Conservation (phyloP, 805 yeast species). For the Hagleromyces aurorensis region DNA sequence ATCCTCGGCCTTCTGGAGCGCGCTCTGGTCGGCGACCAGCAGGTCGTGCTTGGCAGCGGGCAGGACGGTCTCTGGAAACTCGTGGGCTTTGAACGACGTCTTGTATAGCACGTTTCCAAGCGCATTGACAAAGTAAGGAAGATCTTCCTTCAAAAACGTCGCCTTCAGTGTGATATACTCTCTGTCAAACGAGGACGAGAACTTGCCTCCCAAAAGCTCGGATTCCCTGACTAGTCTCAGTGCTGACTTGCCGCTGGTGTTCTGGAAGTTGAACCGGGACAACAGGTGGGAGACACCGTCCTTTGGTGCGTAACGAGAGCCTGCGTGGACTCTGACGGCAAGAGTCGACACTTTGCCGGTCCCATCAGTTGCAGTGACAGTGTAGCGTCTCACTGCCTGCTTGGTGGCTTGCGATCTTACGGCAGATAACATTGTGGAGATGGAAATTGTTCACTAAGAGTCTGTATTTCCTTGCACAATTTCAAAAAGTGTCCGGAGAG, state of each 20-base stretch:
- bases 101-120: conserved; percentile 65
- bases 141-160: conserved; percentile 73
- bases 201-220: conserved; percentile 84
- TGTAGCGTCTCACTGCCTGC: conserved; percentile 31
- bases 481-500: too few relatives aligned
- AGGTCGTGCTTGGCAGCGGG: conserved; percentile 70
- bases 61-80: conserved; percentile 69
- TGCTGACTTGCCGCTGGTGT: conserved; percentile 77
- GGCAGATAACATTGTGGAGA: too few relatives aligned
- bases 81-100: conserved; percentile 75
- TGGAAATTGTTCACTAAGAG: too few relatives aligned
- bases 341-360: conserved; percentile 65
- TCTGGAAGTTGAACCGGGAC: conserved; percentile 75
- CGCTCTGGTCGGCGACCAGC: conserved; percentile 41
- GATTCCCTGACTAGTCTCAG: conserved; percentile 90
- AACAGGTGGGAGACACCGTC: conserved; percentile 85
- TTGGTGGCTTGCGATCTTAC: conserved; percentile 21
- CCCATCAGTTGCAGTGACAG: conserved; percentile 48
- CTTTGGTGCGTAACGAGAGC: conserved; percentile 61
- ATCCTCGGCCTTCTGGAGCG: conserved; percentile 61
- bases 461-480: too few relatives aligned
- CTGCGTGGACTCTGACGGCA: conserved; percentile 77
- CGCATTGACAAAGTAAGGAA: conserved; percentile 87
- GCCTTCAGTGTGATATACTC: conserved; percentile 78
- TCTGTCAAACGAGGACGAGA: conserved; percentile 65